Evolutionary conservation across 2,329 filamentous ascomycete species (phyloP), one percentile per base, ranked within the genome.

Genomic region (Alternaria arbusti): DNA sequence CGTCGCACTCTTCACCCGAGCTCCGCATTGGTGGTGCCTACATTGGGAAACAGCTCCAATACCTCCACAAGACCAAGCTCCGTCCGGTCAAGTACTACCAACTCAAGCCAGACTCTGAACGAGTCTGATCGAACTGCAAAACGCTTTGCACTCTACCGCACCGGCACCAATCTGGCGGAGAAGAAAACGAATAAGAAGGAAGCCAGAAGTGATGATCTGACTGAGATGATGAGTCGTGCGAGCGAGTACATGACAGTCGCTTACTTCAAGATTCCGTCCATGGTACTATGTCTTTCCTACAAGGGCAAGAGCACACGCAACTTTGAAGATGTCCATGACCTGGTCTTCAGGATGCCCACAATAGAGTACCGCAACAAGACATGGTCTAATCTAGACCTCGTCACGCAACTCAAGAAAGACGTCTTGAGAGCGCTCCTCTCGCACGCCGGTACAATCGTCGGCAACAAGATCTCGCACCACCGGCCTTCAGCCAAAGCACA

Each of bases 281-380:
- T 99, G 71, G 94, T 98, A 3, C 88, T 99, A 32, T 99, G 96
- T 78, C 86, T 99, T 26, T 96, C 92, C 76, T 97, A 97, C 86
- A 97, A 98, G 80, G 96, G 96, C 75, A 96, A 94, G 78, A 93
- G 94, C 47, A 93, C 97, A 69, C 93, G 94, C 76, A 99, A 98
- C 74, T 87, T 99, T 61, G 94, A 97, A 82, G 96, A 99, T 79
- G 91, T 99, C 15, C 95, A 99, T 81, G 91, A 98, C 76, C 96
- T 99, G 71, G 96, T 99, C 52, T 99, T 99, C 87, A 90, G 93
- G 32, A 88, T 99, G 82, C 96, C 96, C 4, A 91, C 92, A 3
- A 90, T 99, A 50, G 96, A 99, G 79, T 98, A 97, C 83, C 89
- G 93, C 67, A 99, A 99, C 85, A 99, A 99, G 84, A 98, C 94